Base-by-base conservation (phyloP, 371 early-diverging fungal species). In the Dichotomocladium elegans region DNA sequence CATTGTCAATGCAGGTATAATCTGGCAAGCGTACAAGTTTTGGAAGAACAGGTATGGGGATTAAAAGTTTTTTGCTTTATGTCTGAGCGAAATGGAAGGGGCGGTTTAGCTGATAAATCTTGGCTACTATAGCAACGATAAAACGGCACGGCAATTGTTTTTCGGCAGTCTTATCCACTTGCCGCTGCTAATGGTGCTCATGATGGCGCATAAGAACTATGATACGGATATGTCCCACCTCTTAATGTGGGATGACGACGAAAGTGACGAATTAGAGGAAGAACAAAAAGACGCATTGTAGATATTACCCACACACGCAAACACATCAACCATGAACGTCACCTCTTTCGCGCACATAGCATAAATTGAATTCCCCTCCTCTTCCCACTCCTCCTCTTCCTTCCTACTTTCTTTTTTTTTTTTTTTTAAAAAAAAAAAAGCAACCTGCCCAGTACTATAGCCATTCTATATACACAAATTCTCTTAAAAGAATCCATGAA, bases 121-220 rank as follows among this genome's bases (percentile, higher is more conserved):
- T 43, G 5, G 25, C n/a, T 3, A 42, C 24, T 4, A 44, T 31
- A 74, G 74, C 52, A 86, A 85, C 57, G 90, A 93, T 41, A 89
- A 88, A 66, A 82, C 79, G 4, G 93, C 91, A 19, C 67, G 94
- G n/a, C 82, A 86, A 31, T 67, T 96, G 54, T 96, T 98, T 70
- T 98, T 96, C 74, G 86, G 85, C 27, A 91, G 91, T 60, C 57
- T 98, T 35, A 74, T 93, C 28, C 91, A 96, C 60, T 65, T 98
- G 54, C 96, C 96, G 0, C 70, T 95, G 1, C 57, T 92, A 22
- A 64, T 96, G 45, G 91, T 82, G 3, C 74, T 96, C 41, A 74
- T 96, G 72, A 87, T 97, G 85, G 53, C 89, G 17, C 96, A 95
- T 70, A 95, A 97, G 53, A 58, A 53, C 7, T 42, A 60, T 33